Evolutionary conservation across 2,329 filamentous ascomycete species (phyloP), one percentile per base, ranked within the genome.

Genomic region (Botryotinia convoluta): DNA sequence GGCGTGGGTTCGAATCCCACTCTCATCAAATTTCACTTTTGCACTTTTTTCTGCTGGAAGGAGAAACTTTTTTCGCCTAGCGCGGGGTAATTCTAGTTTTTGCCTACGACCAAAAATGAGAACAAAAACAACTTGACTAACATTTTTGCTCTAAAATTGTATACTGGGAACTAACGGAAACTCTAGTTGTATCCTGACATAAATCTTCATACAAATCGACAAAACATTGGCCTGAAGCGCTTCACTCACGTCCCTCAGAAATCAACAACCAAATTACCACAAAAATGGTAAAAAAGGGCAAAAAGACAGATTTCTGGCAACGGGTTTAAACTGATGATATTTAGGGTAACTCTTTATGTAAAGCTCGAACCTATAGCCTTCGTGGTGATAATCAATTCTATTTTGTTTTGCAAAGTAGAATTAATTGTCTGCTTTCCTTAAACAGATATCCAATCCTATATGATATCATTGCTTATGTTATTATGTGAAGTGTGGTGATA

Each of bases 1-100:
- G 61, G 61, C 61, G 61, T 63, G 61, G 61, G 61, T 63, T 63
- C 61, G n/a, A 63, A 63, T 63, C 61, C 61, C 37, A 63, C 61
- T 63, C 61, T 63, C 61, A 63, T 63, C 61, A 63, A 29, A 6
- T 1, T 12, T 9, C 0, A 0, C 1, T 44, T 44, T 63, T 44
- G 37, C 6, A 5, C 8, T 10, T 44, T 44, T 63, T 63, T 57
- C 0, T 6, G 12, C 18, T 57, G 16, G 35, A 35, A 62, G 22
- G 14, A 3, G 12, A 14, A 26, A 10, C 0, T 4, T 3, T 22
- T 29, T 39, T 63, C 2, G 51, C 51, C 51, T 42, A 29, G 37
- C 37, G 37, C 35, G 35, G 32, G 51, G 51, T 57, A 57, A 29
- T 57, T 57, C n/a, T 29, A 57, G 3, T 18, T 57, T 57, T 57